Conservation (phyloP, 768 basidiomycete genomes). For the Russula griseocarnosa region DNA sequence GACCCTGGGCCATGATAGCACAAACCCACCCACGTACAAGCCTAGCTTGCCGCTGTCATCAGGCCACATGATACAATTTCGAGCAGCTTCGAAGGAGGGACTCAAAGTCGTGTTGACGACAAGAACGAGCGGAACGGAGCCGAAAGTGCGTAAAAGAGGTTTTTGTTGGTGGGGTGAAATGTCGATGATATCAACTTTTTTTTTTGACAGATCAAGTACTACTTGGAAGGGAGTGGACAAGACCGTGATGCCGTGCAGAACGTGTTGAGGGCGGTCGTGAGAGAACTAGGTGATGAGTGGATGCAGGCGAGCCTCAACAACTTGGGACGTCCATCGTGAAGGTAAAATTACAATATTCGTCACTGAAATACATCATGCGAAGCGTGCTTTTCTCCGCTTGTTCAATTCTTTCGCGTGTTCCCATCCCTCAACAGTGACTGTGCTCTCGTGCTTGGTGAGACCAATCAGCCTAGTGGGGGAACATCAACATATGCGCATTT, state of each 20-base stretch:
- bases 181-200: not conserved
- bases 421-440: constrained; percentile 60
- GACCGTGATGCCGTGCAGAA: constrained; percentile 45
- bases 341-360: not conserved
- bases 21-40: constrained; percentile 59
- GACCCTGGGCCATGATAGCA: constrained; percentile 73
- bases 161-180: not conserved
- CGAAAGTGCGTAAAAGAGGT: constrained; percentile 52
- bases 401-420: constrained; percentile 61
- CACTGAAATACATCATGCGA: constrained; percentile 15
- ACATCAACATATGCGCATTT: constrained; percentile 13
- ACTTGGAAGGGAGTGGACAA: constrained; percentile 73
- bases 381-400: constrained; percentile 38
- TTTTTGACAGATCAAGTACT: constrained; percentile 71
- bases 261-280: constrained; percentile 53
- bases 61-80: constrained; percentile 83
- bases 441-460: constrained; percentile 52
- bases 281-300: constrained; percentile 63
- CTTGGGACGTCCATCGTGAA: constrained; percentile 36
- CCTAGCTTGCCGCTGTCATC: constrained; percentile 67
- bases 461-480: constrained; percentile 51
- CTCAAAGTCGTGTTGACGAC: constrained; percentile 63
- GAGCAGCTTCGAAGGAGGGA: constrained; percentile 43
- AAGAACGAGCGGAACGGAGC: constrained; percentile 85
- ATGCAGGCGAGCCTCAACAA: constrained; percentile 56